Base-by-base conservation (phyloP, 2,329 filamentous ascomycete genomes). In the Exophiala mesophila region DNA sequence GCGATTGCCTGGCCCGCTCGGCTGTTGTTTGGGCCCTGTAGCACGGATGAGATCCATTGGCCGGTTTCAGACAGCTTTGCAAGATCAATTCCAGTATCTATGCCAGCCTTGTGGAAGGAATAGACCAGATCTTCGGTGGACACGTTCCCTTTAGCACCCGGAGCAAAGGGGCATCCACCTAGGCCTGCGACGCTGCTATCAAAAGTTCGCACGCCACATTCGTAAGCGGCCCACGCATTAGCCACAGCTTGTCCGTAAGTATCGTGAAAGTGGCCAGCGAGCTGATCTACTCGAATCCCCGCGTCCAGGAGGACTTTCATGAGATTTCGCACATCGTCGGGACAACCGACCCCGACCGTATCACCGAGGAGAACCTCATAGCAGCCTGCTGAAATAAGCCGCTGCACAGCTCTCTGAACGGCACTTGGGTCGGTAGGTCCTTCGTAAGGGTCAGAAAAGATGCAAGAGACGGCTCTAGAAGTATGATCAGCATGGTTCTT, bases 341-440 rank as follows among this genome's bases (percentile, higher is more conserved):
- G 58, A 37, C 86, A 94, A 21, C 88, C 89, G 76, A 94, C 88
- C 13, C 89, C 89, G 0, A 88, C 90, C 0, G 89, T 96, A 59
- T 95, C 89, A 5, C 88, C 88, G 1, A 95, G 76, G 1, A 85
- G 85, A 54, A 96, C 88, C 70, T 95, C 88, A 59, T 94, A 87
- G 15, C 87, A 89, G 13, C 89, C 89, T 72, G 90, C 85, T 58
- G 89, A 85, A 1, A 95, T 72, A 36, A 95, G 67, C 57, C 71
- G 80, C 47, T 71, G 68, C 57, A 45, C 75, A 49, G 42, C 72
- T 59, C 17, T 70, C 62, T 78, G 70, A 8, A 68, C 68, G 35
- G 72, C 68, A 0, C 70, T 64, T 33, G 70, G 67, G 0, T 71
- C 63, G 16, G 76, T 69, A 1, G 73, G 72, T 1, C 76, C 76